These are phyloP conservation scores for Eucalyptus pauciflora DNA, from an alignment of 345 rosid genomes.

Conservation along the genomic window DNA sequence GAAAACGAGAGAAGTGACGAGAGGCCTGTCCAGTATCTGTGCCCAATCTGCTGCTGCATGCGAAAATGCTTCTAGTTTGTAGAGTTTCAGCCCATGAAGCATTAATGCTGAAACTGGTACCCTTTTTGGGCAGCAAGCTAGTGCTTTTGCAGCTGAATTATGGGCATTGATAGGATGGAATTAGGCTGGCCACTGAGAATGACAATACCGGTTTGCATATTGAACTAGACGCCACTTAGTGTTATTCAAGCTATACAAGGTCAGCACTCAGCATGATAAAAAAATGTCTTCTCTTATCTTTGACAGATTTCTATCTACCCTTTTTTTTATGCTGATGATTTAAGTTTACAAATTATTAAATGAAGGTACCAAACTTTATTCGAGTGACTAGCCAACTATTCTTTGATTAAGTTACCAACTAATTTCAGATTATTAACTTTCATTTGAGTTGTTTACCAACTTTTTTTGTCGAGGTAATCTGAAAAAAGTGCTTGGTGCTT, in stretches of 20 bases:
- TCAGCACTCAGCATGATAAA: not conserved
- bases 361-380: not conserved
- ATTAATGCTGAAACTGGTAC: not conserved
- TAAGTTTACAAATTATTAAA: not conserved
- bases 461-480: not conserved
- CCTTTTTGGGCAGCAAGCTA: not conserved
- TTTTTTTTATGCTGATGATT: not conserved
- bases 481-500: not conserved
- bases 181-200: not conserved
- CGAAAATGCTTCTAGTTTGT: not conserved
- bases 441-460: not conserved
- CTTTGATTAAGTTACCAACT: not conserved
- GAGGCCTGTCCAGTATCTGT: not conserved
- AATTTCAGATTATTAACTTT: not conserved
- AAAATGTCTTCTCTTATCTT: not conserved
- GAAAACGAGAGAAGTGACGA: not conserved
- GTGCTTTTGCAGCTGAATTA: not conserved
- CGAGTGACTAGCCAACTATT: not conserved
- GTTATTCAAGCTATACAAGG: not conserved
- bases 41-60: not conserved
- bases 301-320: not conserved
- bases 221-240: not conserved
- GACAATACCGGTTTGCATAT: not conserved
- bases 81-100: not conserved
- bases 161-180: not conserved